Percentiles rank a stretch among this genome's conserved stretches.
Conservation (phyloP, 2,329 filamentous ascomycete species). For the Cyanodermella asteris region DNA sequence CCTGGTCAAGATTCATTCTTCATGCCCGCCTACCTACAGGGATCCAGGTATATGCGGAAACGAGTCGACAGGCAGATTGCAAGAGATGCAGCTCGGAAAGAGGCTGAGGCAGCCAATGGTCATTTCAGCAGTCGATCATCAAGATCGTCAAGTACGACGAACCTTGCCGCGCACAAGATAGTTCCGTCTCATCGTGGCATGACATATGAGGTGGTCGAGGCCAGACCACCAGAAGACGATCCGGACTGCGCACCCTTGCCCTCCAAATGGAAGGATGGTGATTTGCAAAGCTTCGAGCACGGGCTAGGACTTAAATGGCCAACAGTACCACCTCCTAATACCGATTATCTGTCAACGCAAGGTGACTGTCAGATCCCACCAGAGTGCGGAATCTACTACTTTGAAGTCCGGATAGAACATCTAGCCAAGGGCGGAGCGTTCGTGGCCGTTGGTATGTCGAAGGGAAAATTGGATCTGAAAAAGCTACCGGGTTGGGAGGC, state of each 20-base stretch:
- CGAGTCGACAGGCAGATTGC: slow-evolving; percentile 48
- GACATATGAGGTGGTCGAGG: slow-evolving; percentile 68
- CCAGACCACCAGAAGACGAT: slow-evolving; percentile 37
- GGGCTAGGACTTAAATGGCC: slow-evolving; percentile 52
- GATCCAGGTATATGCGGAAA: slow-evolving; percentile 55
- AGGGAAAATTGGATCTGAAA: slow-evolving; percentile 34
- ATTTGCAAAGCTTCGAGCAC: slow-evolving; percentile 52
- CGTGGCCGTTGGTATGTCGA: slow-evolving; percentile 38
- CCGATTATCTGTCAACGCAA: too few relatives aligned
- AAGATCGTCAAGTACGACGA: slow-evolving; percentile 34
- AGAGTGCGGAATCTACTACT: slow-evolving; percentile 89
- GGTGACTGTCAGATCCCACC: slow-evolving; percentile 71
- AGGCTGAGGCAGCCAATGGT: slow-evolving; percentile 24
- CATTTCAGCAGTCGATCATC: slow-evolving; percentile 24
- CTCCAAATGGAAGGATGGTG: slow-evolving; percentile 53
- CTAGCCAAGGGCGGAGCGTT: slow-evolving; percentile 40
- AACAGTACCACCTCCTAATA: too few relatives aligned
- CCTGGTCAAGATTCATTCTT: too few relatives aligned
- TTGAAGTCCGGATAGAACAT: slow-evolving; percentile 47
- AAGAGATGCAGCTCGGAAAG: slow-evolving; percentile 31
- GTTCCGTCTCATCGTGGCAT: slow-evolving; percentile 51
- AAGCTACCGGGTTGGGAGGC: slow-evolving; percentile 43
- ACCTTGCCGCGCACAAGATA: slow-evolving; percentile 34
- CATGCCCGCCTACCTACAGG: slow-evolving; percentile 60
- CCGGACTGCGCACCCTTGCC: slow-evolving; percentile 50